Base-by-base conservation (phyloP, 192 early-diverging fungal species). In the Coemansia erecta region DNA sequence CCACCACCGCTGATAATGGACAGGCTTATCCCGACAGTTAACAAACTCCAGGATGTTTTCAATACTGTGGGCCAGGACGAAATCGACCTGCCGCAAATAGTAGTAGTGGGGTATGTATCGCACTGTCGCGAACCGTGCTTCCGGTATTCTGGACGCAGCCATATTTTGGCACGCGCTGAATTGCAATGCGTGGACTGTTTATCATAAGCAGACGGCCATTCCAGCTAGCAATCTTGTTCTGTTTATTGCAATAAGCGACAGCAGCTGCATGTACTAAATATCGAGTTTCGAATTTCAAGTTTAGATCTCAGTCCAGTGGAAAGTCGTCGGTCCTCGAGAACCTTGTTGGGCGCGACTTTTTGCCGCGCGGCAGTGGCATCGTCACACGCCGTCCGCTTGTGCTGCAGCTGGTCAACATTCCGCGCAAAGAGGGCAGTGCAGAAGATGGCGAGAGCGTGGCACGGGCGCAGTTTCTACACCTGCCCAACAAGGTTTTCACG, bases 311-410 rank as follows among this genome's bases (percentile, higher is more conserved):
- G 68, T 90, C 88, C 18, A 87, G 86, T 56, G 98, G 98, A 55
- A 99, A 99, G 71, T 92, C 89, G 51, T 95, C 93, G n/a, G 98
- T 99, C 14, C 80, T 99, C 23, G 98, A 99, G 66, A 97, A 93
- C 70, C 87, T 99, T 63, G 96, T 98, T 15, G 94, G 96, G n/a
- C 82, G 90, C 26, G 98, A 99, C 82, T 98, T 99, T 71, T 69
- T 99, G 52, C 98, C 98, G 19, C 85, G 96, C 55, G 97, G 91
- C 22, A 89, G 82, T 66, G 91, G 91, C 21, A 87, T 93, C 56
- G 89, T 93, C 63, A 93, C 91, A 31, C 86, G 91, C 15, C 83
- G 91, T 9, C 91, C 91, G 11, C 70, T 93, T 53, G 86, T 93
- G 43, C 68, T 93, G 40, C 91, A 93, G 70, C 84, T 93, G 42